Conservation (phyloP, 2,329 filamentous ascomycete species). For the Ascochyta pisi region DNA sequence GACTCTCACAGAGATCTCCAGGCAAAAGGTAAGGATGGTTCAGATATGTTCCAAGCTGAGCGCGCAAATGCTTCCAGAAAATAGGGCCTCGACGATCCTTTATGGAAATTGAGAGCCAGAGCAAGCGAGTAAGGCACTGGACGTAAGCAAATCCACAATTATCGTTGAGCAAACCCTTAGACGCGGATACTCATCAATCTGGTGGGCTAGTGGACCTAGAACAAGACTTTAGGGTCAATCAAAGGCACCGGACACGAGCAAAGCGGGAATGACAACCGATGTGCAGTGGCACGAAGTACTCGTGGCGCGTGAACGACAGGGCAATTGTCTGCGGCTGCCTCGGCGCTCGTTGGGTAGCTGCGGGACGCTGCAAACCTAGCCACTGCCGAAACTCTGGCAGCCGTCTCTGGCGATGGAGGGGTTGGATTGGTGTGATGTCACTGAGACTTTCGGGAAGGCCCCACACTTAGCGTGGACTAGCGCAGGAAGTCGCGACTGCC, state of each 20-base stretch:
- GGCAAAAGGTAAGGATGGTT: constrained; percentile 16
- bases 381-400: constrained; percentile 10
- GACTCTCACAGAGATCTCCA: constrained; percentile 21
- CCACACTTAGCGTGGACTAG: constrained; percentile 5
- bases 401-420: constrained; percentile 14
- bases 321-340: constrained; percentile 11
- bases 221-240: constrained; percentile 20
- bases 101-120: constrained; percentile 23
- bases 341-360: constrained; percentile 9
- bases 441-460: constrained; percentile 1
- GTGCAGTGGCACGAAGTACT: constrained; percentile 10
- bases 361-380: constrained; percentile 15
- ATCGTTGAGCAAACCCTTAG: constrained; percentile 28
- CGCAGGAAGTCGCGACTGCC: constrained; percentile 4
- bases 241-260: constrained; percentile 12
- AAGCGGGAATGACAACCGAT: constrained; percentile 13
- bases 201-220: constrained; percentile 28
- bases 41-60: constrained; percentile 41
- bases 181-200: constrained; percentile 23
- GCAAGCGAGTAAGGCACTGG: constrained; percentile 14
- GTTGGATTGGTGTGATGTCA: constrained; percentile 13
- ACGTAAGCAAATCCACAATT: constrained; percentile 38
- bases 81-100: constrained; percentile 34
- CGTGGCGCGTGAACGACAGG: constrained; percentile 15
- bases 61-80: constrained; percentile 27